Base-by-base conservation (phyloP, 73 alveolate species). In the Paramecium bursaria region DNA sequence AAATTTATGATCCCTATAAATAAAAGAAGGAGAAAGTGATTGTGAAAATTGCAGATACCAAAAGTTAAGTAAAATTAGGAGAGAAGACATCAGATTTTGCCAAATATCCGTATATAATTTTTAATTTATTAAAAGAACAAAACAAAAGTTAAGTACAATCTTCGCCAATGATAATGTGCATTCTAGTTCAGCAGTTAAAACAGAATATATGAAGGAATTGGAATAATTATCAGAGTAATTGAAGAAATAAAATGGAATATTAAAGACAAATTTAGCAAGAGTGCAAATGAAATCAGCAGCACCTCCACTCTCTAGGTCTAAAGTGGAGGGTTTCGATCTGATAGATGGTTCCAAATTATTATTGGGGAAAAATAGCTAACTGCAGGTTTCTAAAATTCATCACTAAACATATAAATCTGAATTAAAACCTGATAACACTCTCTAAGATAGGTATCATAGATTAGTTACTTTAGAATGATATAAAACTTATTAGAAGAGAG, bases 351-450 rank as follows among this genome's bases (percentile, higher is more conserved):
- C n/a, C n/a, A n/a, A 67, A 42, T 39, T 67, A 14, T 47, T 33
- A 2, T 26, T 31, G 13, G 17, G 25, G 27, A 35, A 67, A 67
- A 21, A 35, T 6, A 42, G 60, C 1, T 1, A 30, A 30, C 5
- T 23, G 6, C 27, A 57, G 13, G 29, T 26, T 19, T 30, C 51
- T 27, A 57, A 57, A 57, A 30, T 57, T 67, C 15, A 5, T 11
- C 17, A 42, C 44, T 21, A 33, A 3, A 1, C 7, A 67, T 1
- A 44, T 2, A 17, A 67, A 67, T 17, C 33, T 33, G 35, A 67
- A 67, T 35, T 67, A 35, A 67, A 67, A 42, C 82, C 82, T 15
- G 82, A 67, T 42, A 67, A 67, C 44, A 30, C 82, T 1, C 55
- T 67, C 14, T 25, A 67, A 14, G 82, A 67, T 35, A 67, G 82